phyloP scores from a whole-genome alignment of 73 alveolate genomes.

The Paraurostyla sp. region DNA sequence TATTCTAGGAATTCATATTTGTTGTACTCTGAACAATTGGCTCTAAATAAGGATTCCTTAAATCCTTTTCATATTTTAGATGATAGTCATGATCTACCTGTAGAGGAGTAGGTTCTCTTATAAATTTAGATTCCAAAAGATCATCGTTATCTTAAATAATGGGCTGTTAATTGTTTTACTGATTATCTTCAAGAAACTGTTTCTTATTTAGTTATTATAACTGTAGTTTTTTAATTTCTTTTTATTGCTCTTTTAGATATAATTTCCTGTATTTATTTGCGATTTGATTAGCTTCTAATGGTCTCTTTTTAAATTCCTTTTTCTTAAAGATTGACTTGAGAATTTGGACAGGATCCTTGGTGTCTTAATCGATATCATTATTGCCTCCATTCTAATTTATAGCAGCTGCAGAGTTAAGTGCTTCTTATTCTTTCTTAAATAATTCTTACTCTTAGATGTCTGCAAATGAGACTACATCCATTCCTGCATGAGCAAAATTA shows the following conservation, averaged over 20 bases:
- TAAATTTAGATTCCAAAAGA: constrained; percentile 8
- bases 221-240: background rate
- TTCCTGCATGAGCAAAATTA: constrained; percentile 50
- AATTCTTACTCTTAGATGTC: background rate
- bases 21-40: background rate
- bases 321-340: constrained; percentile 45
- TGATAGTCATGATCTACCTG: background rate
- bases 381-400: background rate
- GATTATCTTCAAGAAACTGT: constrained; percentile 7
- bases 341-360: constrained; percentile 43
- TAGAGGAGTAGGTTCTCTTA: background rate
- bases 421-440: background rate
- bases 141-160: background rate
- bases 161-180: background rate
- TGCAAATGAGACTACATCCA: background rate
- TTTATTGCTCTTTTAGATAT: constrained; percentile 4
- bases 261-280: constrained; percentile 24
- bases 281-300: constrained; percentile 33
- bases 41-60: background rate
- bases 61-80: background rate
- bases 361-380: background rate
- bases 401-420: background rate
- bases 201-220: background rate
- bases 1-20: background rate
- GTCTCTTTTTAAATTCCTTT: constrained; percentile 15